These are phyloP conservation scores for Suillus weaverae DNA, from an alignment of 768 basidiomycete species.

Conservation along the genomic window DNA sequence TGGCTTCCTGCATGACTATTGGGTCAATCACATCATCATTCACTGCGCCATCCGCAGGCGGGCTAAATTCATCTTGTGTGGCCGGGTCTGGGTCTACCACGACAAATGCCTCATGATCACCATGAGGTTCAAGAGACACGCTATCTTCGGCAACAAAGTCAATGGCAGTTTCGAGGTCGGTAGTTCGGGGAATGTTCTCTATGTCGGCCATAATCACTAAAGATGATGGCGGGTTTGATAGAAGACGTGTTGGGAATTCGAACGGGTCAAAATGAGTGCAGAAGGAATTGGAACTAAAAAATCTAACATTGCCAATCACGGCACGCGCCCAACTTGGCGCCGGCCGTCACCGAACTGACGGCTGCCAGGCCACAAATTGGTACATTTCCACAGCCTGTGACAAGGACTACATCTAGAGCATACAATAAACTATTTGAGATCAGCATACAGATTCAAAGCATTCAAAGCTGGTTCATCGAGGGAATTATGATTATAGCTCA, in stretches of 20 bases:
- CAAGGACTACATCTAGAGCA: conserved; percentile 3
- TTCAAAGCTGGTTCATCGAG: conserved; percentile 77
- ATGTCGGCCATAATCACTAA: conserved; percentile 39
- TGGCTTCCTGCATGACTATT: conserved; percentile 21
- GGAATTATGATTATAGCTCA: conserved; percentile 82
- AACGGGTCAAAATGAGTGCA: conserved; percentile 11
- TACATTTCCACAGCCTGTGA: neutral
- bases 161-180: conserved; percentile 21
- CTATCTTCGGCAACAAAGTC: conserved; percentile 24
- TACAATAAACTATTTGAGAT: conserved; percentile 27
- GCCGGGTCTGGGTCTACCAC: conserved; percentile 31
- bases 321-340: conserved; percentile 14
- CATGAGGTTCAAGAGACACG: conserved; percentile 26
- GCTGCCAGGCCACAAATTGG: neutral
- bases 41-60: conserved; percentile 21
- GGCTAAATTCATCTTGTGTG: conserved; percentile 16
- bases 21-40: conserved; percentile 17
- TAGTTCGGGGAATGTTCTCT: conserved; percentile 25
- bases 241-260: conserved; percentile 9
- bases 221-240: conserved; percentile 17
- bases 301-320: conserved; percentile 13
- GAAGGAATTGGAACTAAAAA: conserved; percentile 12
- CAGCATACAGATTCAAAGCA: conserved; percentile 68
- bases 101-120: conserved; percentile 41
- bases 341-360: conserved; percentile 8